These are phyloP conservation scores for Phyllostachys edulis DNA, from an alignment of 176 grass and related monocot species.

Conservation along the genomic window DNA sequence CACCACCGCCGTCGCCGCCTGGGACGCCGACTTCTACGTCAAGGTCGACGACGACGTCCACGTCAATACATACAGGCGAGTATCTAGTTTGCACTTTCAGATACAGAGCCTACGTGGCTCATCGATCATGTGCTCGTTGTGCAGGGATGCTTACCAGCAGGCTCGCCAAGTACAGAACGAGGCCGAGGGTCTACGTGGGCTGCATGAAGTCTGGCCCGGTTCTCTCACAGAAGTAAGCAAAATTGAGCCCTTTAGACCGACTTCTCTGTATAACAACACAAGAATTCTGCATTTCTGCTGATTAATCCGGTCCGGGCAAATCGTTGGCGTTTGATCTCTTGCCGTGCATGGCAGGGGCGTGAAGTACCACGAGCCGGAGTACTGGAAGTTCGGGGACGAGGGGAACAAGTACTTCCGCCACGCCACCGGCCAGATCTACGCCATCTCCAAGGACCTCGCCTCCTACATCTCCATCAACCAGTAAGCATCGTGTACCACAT, in stretches of 20 bases:
- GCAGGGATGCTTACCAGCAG: constrained; percentile 50
- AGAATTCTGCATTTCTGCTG: not conserved
- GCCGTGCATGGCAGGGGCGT: constrained; percentile 29
- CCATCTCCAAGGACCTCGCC: constrained; percentile 75
- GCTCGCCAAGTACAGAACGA: constrained; percentile 43
- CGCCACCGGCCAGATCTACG: constrained; percentile 79
- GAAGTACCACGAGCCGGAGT: constrained; percentile 82
- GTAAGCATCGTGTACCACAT: constrained; percentile 30
- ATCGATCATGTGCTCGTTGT: not conserved
- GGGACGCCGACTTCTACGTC: constrained; percentile 78
- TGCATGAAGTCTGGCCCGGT: constrained; percentile 90
- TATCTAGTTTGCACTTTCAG: not conserved
- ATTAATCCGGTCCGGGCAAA: not conserved
- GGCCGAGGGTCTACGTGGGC: constrained; percentile 66
- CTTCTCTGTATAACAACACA: not conserved
- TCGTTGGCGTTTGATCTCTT: not conserved
- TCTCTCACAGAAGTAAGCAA: constrained; percentile 64
- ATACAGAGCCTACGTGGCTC: not conserved
- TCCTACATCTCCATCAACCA: constrained; percentile 78
- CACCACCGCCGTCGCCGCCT: constrained; percentile 58
- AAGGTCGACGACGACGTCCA: constrained; percentile 89
- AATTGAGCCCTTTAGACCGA: not conserved
- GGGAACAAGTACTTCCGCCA: constrained; percentile 81
- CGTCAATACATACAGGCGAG: constrained; percentile 19
- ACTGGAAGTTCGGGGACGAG: constrained; percentile 84